Conservation (phyloP, 2,329 filamentous ascomycete genomes). For the Xylariaceae sp. region DNA sequence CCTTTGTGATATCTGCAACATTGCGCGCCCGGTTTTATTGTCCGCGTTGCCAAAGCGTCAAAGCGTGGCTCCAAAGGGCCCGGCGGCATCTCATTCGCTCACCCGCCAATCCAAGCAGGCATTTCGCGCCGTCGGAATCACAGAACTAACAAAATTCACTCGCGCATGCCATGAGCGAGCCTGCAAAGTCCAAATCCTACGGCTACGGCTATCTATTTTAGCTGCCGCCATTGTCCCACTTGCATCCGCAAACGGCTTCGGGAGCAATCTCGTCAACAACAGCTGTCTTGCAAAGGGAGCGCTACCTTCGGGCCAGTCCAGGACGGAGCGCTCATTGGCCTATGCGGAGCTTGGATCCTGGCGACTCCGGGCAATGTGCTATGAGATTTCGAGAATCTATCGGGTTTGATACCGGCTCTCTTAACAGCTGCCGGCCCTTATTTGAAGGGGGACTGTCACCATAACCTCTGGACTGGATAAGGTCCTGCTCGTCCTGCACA, state of each 20-base stretch:
- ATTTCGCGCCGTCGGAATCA: neutral
- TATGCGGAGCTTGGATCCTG: slow-evolving; percentile 6
- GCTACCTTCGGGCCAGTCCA: slow-evolving; percentile 13
- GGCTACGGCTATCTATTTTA: neutral
- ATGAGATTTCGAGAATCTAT: neutral
- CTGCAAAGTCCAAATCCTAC: too few relatives aligned
- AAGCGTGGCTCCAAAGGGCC: neutral
- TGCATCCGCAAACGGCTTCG: neutral
- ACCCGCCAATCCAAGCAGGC: neutral
- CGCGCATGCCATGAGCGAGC: slow-evolving; percentile 1
- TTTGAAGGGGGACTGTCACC: slow-evolving; percentile 3
- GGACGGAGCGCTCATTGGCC: slow-evolving; percentile 5
- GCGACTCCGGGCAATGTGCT: slow-evolving; percentile 11
- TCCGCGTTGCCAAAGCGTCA: neutral
- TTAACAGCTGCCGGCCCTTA: slow-evolving; percentile 6
- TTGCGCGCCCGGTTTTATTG: neutral
- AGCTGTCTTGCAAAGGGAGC: neutral
- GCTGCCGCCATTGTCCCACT: slow-evolving; percentile 4
- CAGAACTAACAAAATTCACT: neutral
- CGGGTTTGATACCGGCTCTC: neutral
- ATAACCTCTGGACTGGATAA: slow-evolving; percentile 8
- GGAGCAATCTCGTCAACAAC: neutral
- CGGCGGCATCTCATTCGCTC: neutral
- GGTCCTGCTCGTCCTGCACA: slow-evolving; percentile 7
- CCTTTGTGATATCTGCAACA: slow-evolving; percentile 6